Conservation (phyloP, 441 rosid genomes). For the Syzygium syzygioides region DNA sequence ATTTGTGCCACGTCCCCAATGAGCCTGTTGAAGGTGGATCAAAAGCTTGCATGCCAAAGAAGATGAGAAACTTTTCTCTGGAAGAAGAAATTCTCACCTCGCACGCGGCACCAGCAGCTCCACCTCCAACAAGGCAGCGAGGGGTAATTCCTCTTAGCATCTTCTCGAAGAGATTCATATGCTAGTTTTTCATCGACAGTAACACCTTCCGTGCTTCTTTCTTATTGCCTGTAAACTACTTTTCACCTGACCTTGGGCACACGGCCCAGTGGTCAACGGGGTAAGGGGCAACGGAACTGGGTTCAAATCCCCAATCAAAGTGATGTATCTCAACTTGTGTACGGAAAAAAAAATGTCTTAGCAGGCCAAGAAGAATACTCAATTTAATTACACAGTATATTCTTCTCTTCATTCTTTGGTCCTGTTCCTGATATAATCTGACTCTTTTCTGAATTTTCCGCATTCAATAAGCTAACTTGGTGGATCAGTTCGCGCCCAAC, state of each 20-base stretch:
- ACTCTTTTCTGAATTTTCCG: not conserved
- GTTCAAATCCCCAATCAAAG: not conserved
- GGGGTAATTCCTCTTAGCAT: conserved; percentile 25
- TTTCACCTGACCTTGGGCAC: not conserved
- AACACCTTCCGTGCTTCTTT: not conserved
- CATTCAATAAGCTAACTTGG: not conserved
- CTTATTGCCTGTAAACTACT: not conserved
- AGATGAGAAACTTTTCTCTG: conserved; percentile 42
- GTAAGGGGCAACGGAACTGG: not conserved
- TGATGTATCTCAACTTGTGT: not conserved
- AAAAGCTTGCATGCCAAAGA: conserved; percentile 19
- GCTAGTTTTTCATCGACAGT: not conserved
- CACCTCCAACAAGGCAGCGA: conserved; percentile 32
- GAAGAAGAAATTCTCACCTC: conserved; percentile 47
- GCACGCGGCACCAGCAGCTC: conserved; percentile 19
- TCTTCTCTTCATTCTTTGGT: not conserved
- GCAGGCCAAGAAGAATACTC: not conserved
- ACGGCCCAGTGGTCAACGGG: not conserved
- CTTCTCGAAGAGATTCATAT: not conserved
- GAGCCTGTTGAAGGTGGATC: conserved; percentile 13
- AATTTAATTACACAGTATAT: not conserved
- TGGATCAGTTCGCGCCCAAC: not conserved
- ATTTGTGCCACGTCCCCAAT: conserved; percentile 10
- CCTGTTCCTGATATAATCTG: not conserved
- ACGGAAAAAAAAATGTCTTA: not conserved